Evolutionary conservation across 179 eudicot species (phyloP), one percentile per base, ranked within the genome.

Genomic region (Beta macrorhiza): DNA sequence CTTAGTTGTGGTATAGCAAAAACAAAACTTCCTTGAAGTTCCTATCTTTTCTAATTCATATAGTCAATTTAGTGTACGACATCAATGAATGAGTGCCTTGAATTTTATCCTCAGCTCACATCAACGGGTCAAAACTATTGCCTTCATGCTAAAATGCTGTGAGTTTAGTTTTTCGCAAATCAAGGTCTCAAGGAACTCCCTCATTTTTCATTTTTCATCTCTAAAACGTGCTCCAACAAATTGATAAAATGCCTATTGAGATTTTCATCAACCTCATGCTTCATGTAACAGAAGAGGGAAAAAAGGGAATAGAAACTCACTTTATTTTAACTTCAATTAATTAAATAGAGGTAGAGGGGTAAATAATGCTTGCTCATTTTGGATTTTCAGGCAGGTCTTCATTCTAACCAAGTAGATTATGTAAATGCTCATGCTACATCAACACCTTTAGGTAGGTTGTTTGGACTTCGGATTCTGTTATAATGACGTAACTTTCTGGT

Each of bases 351-450:
- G 51, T 51, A 45, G 55, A 73, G 62, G 47, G n/a, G 44, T 72
- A 42, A 44, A 49, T 82, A 68, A 67, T 75, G 68, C 32, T 37
- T 49, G 14, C 51, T 84, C 16, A 75, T 67, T 49, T 81, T 32
- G 53, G 37, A 76, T 79, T 80, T 84, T 90, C 92, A 95, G 98
- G 86, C 99, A 55, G 94, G 94, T 77, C 90, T 95, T 82, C 84
- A 71, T 80, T 90, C 94, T 82, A 81, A 86, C 77, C 92, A 94
- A 80, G 97, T 95, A 88, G 93, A 89, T 75, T 95, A 95, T 82
- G 85, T 94, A 68, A 95, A 94, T 90, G 99, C 99, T 44, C 99
- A 95, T 89, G 99, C 99, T 84, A 95, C 99, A 42, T 95, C 99
- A 79, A 95, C 99, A 56, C 97, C 99, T 79, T 79, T 95, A 76